Base-by-base conservation (phyloP, 345 rosid genomes). In the Pelargonium nanum region DNA sequence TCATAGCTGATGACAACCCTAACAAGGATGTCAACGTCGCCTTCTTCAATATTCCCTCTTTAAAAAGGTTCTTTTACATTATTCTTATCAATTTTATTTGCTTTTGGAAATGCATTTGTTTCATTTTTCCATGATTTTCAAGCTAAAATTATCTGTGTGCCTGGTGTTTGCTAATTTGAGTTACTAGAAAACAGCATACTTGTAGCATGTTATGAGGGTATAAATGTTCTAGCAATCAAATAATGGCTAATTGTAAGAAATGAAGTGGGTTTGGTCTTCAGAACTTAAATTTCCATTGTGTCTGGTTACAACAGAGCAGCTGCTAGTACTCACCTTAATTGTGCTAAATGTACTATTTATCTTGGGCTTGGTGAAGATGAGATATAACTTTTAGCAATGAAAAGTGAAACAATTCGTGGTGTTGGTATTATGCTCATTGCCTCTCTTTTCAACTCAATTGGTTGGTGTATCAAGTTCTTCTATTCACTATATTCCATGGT, bases 11-110 rank as follows among this genome's bases (percentile, higher is more conserved):
- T 63, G 97, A 93, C 61, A 81, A 79, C 77, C 85, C 91, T 4
- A 84, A 85, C 69, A 87, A 84, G 81, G 99, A 89, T 60, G 78
- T 89, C 66, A 87, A 80, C 53, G 77, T 89, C 5, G 91, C 99
- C 34, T 85, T 93, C 78, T 89, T 70, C 81, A 89, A 87, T 48
- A 84, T 89, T 65, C 95, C 99, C 52, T 85, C 80, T 58, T 70
- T 80, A 2, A 85, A 87, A 72, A 75, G 95, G 98, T 86, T 62
- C n/a, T 30, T 59, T 52, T 32, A 9, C 15, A 16, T 9, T 6
- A 6, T 64, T 12, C 0, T 5, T n/a, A 20, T 9, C 13, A n/a
- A n/a, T n/a, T n/a, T 34, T 57, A 1, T 44, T 64, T 32, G 3
- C 3, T 19, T 26, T 51, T 28, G 6, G 1, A 20, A 15, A n/a